phyloP scores from a whole-genome alignment of 2,329 filamentous ascomycete genomes.

The Lachnellula hyalina region DNA sequence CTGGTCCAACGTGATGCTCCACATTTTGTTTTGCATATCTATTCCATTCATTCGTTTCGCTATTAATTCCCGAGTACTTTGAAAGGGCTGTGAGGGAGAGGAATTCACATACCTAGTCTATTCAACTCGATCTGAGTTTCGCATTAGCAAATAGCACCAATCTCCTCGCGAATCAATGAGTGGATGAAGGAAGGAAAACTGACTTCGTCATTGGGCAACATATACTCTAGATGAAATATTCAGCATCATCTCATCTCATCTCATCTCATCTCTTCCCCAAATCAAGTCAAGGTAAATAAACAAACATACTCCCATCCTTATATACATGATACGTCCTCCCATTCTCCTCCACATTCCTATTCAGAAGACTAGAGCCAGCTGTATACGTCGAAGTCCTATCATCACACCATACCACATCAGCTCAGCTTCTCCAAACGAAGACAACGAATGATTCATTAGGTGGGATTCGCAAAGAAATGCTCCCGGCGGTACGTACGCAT shows the following conservation, averaged over 20 bases:
- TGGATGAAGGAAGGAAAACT: not conserved
- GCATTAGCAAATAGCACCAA: not conserved
- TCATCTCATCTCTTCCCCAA: not conserved
- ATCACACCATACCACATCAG: not conserved
- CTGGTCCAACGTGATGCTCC: constrained; percentile 3
- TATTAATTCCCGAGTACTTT: not conserved
- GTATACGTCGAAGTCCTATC: not conserved
- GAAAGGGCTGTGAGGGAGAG: too few relatives aligned
- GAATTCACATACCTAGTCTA: constrained; percentile 2
- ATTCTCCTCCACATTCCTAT: constrained; percentile 33
- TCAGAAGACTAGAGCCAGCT: not conserved
- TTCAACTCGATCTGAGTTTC: not conserved
- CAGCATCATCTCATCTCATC: too few relatives aligned
- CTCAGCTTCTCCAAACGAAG: not conserved
- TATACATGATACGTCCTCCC: constrained; percentile 23
- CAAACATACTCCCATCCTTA: constrained; percentile 15
- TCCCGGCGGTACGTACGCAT: not conserved
- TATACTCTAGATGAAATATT: constrained; percentile 8
- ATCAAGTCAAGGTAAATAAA: not conserved
- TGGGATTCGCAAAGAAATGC: not conserved
- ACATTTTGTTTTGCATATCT: constrained; percentile 16
- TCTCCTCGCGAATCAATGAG: not conserved
- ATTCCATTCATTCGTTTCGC: constrained; percentile 6
- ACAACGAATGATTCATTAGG: too few relatives aligned
- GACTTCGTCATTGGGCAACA: constrained; percentile 17